Evolutionary conservation across 177 flowering plant genomes (phyloP), one percentile per base, ranked within the genome.

Genomic region (Tripterygium wilfordii): DNA sequence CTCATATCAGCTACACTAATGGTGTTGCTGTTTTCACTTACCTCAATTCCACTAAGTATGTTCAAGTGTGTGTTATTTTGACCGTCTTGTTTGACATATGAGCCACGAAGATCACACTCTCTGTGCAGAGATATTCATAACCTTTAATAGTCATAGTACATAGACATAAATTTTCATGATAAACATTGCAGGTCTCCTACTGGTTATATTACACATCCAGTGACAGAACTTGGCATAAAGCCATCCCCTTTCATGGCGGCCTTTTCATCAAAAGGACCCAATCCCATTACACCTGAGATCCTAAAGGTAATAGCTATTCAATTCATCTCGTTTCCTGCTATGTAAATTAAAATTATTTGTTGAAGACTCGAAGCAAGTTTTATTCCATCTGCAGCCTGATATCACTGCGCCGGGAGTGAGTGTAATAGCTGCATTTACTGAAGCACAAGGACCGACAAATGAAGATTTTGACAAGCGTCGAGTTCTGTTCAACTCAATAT

Each of bases 331-430:
- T 21, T 8, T 3, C 4, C 18, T 38, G 10, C 7, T 3, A 8
- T 38, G 21, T 5, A 4, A 3, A 6, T 3, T 4, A 3, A 38
- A 38, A 3, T 38, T 19, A 3, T 16, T 17, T 2, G 5, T 16
- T 38, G 33, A 12, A 12, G n/a, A n/a, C n/a, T n/a, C n/a, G n/a
- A n/a, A n/a, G n/a, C n/a, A n/a, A 12, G 1, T 3, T 10, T 5
- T n/a, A 14, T 45, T 42, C 28, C 45, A 24, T 56, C 7, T 31
- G 12, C 69, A 82, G 87, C 87, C 88, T 39, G 95, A 78, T 64
- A 73, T 84, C 28, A 81, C 85, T 29, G 92, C 85, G 21, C 88
- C 92, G 1, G 92, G 92, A 45, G 79, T 86, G 42, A 68, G 65
- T 39, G 51, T 86, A 3, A 71, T 86, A 35, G 95, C 91, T 25